A percentile compares a stretch with the other conserved stretches of the same genome.
These are phyloP conservation scores for Rhodotorula paludigena DNA, from an alignment of 768 basidiomycete genomes.

Conservation along the genomic window DNA sequence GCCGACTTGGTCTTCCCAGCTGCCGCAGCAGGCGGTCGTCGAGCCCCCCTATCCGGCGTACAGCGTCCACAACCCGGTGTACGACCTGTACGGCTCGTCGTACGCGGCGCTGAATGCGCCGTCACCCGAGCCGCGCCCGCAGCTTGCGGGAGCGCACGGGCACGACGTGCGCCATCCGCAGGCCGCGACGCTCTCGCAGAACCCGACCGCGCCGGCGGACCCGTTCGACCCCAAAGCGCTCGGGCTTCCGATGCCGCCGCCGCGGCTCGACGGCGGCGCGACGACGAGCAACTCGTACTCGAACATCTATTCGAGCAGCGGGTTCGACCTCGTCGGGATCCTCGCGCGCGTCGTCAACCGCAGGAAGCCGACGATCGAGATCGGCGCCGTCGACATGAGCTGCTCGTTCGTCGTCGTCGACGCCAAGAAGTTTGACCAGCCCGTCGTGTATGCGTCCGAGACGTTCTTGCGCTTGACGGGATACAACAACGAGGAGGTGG, in stretches of 20 bases:
- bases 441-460: conserved; percentile 86
- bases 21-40: background rate
- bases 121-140: background rate
- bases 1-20: too few species aligned
- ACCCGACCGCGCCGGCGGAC: conserved; percentile 14
- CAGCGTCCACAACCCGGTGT: conserved; percentile 27
- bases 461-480: conserved; percentile 61
- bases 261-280: background rate
- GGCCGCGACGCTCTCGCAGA: background rate
- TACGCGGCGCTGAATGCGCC: conserved; percentile 9
- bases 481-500: conserved; percentile 57
- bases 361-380: conserved; percentile 64
- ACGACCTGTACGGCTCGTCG: conserved; percentile 40
- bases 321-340: conserved; percentile 81
- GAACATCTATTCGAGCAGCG: conserved; percentile 73
- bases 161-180: background rate
- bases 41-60: conserved; percentile 17
- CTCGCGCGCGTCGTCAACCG: conserved; percentile 71
- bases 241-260: conserved; percentile 23
- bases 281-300: conserved; percentile 2
- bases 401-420: conserved; percentile 92
- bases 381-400: conserved; percentile 88
- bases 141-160: background rate
- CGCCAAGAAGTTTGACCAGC: conserved; percentile 68
- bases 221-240: conserved; percentile 37